Evolutionary conservation across 371 early-diverging fungal species (phyloP), one percentile per base, ranked within the genome.

Genomic region (Capillidium rhysosporum): DNA sequence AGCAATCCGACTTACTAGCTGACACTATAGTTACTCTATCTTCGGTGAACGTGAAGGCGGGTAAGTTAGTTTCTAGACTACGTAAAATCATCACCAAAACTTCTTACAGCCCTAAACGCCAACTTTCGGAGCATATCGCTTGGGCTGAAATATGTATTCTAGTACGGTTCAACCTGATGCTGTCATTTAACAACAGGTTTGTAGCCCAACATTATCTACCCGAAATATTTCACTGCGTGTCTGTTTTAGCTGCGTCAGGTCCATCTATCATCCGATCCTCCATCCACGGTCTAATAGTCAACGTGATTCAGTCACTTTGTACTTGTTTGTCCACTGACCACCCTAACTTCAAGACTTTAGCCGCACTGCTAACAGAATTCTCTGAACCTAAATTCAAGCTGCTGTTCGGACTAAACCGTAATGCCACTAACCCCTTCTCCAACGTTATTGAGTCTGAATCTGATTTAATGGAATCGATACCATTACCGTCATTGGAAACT

Each of bases 81-180:
- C 77, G 92, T 60, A 82, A 84, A 61, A 80, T 77, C 21, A 54
- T 84, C 23, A 67, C 75, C 51, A 72, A 77, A 62, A 89, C 88
- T 2, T 82, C 85, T n/a, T 66, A 77, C 52, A 75, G 75, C 54
- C 82, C 84, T 26, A 76, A 75, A 18, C 62, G 79, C 20, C 68
- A 72, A 21, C 64, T 92, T 28, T 78, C 84, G 0, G 80, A 86
- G 26, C 92, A 89, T 61, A 69, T 79, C 49, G 71, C 81, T 23
- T 92, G 91, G 92, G 73, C 76, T 10, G 86, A 92, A 59, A 87
- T 94, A 55, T 82, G 86, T 0, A 83, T 86, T 8, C 66, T 92
- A 46, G 65, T 89, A 40, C 80, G 92, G 8, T 84, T 90, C 64
- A 72, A 86, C 45, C 69, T 92, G 51, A 87, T 89, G 73, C 67